phyloP scores from a whole-genome alignment of 2,329 filamentous ascomycete species.

The Nigrospora oryzae region DNA sequence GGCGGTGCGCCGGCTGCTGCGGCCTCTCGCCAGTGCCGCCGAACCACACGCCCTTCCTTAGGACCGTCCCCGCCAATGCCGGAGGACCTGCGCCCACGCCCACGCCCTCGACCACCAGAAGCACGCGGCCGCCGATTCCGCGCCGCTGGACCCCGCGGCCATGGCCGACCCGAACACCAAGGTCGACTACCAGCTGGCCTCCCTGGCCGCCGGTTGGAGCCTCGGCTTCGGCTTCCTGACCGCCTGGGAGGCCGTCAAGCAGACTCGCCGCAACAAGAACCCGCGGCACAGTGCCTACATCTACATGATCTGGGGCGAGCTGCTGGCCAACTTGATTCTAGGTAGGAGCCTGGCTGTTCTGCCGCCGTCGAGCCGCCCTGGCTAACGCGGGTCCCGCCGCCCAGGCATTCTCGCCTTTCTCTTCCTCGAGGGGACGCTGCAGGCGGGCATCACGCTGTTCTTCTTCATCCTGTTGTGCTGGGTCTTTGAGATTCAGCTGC shows the following conservation, averaged over 20 bases:
- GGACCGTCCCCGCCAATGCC: too few relatives aligned
- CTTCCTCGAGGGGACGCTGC: slow-evolving; percentile 12
- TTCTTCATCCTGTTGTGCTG: slow-evolving; percentile 30
- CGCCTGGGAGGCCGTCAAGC: slow-evolving; percentile 9
- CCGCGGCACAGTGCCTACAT: slow-evolving; percentile 8
- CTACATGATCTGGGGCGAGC: slow-evolving; percentile 31
- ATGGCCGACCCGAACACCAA: not conserved
- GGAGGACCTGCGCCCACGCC: too few relatives aligned
- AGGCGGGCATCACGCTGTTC: slow-evolving; percentile 19
- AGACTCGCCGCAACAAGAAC: slow-evolving; percentile 7
- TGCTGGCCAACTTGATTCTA: slow-evolving; percentile 27
- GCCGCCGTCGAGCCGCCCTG: slow-evolving; percentile 11
- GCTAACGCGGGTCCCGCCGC: slow-evolving; percentile 2
- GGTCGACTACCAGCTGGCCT: slow-evolving; percentile 6
- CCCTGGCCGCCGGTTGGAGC: slow-evolving; percentile 8
- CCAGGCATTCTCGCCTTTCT: slow-evolving; percentile 12
- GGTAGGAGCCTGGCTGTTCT: too few relatives aligned
- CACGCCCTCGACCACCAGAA: too few relatives aligned
- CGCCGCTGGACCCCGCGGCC: too few relatives aligned
- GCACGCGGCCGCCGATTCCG: too few relatives aligned
- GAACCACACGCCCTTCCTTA: too few relatives aligned
- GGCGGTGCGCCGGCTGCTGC: too few relatives aligned
- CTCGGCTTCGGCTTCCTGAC: slow-evolving; percentile 9
- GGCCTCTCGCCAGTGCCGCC: too few relatives aligned
- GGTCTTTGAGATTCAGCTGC: slow-evolving; percentile 37